Base-by-base conservation (phyloP, 2,329 filamentous ascomycete species). In the Graphilbum ipis-grandicollis region DNA sequence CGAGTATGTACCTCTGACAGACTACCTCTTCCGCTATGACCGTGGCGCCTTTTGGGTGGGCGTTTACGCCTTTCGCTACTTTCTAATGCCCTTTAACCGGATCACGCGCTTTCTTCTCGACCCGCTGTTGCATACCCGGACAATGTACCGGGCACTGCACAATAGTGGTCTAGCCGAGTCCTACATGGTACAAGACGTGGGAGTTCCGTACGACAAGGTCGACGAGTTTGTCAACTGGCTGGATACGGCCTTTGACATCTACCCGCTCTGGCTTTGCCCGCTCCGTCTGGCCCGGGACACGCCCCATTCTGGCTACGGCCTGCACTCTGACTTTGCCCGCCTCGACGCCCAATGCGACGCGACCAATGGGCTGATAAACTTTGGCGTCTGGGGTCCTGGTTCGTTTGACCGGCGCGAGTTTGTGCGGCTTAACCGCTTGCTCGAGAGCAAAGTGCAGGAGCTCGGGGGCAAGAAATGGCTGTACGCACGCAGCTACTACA, bases 21-120 rank as follows among this genome's bases (percentile, higher is more conserved):
- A 80, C 48, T 81, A 81, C 52, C 66, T 80, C 41, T 81, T 81
- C 54, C 68, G 76, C 14, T 80, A 78, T 54, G 75, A 81, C 50
- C 66, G 75, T 26, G 76, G 74, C 33, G 73, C 67, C 3, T 80
- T 80, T 55, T 81, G 75, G 76, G 68, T 69, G 4, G 75, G 68
- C 9, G 56, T 56, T 18, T 69, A 73, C 39, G 70, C 73, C 2
- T 79, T 75, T 53, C 52, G 57, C 18, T 80, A 79, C 53, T 79
- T 79, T 52, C 48, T 65, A 26, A 67, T 64, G 2, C 75, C 75
- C 1, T 79, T 79, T 54, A 80, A 76, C 56, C 59, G 65, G 26
- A 52, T 70, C 44, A 79, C 74, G 0, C 65, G 75, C 17, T 67
- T 60, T 48, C 50, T 68, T n/a, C 58, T 79, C 4, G 68, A 81